Evolutionary conservation across 257 asterid species (phyloP).

Genomic region (Marsdenia floribunda): DNA sequence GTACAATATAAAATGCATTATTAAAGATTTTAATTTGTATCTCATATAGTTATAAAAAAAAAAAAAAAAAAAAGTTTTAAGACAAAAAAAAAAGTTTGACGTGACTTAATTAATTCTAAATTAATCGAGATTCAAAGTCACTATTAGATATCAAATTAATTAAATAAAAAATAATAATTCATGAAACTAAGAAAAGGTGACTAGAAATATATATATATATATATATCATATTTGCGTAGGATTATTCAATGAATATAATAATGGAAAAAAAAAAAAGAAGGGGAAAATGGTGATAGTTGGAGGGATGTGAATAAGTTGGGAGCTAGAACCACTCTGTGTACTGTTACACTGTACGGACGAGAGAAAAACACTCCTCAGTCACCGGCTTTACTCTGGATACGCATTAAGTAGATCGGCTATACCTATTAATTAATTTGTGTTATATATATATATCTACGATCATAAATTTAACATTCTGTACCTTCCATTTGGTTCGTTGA

Average conservation of each 20-base stretch:
- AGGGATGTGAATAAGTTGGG: conserved; percentile 21
- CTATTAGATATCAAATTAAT: too few species aligned
- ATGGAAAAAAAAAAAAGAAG: conserved; percentile 16
- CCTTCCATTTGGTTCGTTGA: conserved; percentile 24
- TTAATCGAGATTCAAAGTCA: too few species aligned
- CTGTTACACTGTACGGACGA: conserved; percentile 36
- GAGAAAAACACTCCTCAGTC: conserved; percentile 58
- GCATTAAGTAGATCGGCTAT: not conserved
- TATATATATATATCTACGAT: not conserved
- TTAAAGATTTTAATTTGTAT: too few species aligned
- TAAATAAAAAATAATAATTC: not conserved
- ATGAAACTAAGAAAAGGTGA: not conserved
- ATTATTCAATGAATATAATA: not conserved
- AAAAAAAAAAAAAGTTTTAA: too few species aligned
- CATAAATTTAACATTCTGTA: conserved; percentile 18
- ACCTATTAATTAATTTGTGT: too few species aligned
- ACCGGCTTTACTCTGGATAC: conserved; percentile 12
- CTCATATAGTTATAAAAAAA: too few species aligned
- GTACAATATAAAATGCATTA: too few species aligned
- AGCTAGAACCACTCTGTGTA: conserved; percentile 22
- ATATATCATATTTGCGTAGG: not conserved
- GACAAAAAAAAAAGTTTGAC: too few species aligned
- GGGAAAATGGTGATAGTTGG: conserved; percentile 21
- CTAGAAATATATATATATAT: not conserved
- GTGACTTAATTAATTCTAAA: too few species aligned